phyloP scores from a whole-genome alignment of 2,329 filamentous ascomycete species.

The Sordariomycetes sp. region DNA sequence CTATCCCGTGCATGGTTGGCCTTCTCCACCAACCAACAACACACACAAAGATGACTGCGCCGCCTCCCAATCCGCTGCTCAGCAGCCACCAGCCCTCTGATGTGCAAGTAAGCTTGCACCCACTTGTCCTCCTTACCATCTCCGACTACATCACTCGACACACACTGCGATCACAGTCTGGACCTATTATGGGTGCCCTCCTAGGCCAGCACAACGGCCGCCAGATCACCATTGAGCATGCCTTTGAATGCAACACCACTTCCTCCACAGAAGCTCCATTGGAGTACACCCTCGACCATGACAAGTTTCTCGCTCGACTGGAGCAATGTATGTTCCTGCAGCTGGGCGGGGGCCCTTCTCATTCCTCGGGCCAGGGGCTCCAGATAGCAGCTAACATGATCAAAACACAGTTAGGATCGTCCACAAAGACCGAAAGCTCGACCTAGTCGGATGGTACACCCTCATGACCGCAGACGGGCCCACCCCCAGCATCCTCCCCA shows the following conservation, averaged over 20 bases:
- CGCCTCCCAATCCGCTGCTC: slow-evolving; percentile 35
- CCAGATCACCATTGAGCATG: slow-evolving; percentile 84
- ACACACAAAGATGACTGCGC: background rate
- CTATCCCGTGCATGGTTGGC: background rate
- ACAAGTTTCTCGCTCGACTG: slow-evolving; percentile 68
- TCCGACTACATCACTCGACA: slow-evolving; percentile 95
- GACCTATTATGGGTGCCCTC: slow-evolving; percentile 77
- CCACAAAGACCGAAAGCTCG: slow-evolving; percentile 72
- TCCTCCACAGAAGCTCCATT: slow-evolving; percentile 34
- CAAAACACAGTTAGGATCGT: slow-evolving; percentile 63
- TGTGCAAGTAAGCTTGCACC: slow-evolving; percentile 77
- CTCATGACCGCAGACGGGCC: slow-evolving; percentile 66
- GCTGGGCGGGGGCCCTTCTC: background rate
- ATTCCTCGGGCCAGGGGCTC: background rate
- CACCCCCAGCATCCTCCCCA: slow-evolving; percentile 52
- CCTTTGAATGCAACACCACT: slow-evolving; percentile 67
- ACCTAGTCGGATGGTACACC: slow-evolving; percentile 89
- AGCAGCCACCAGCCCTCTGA: slow-evolving; percentile 60
- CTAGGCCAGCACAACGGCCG: slow-evolving; percentile 85
- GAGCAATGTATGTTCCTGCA: slow-evolving; percentile 60
- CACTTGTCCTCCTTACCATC: slow-evolving; percentile 88
- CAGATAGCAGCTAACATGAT: background rate
- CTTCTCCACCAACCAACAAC: slow-evolving; percentile 5
- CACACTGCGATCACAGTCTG: slow-evolving; percentile 62
- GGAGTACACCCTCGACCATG: slow-evolving; percentile 50